These are phyloP conservation scores for Nicotiana rustica DNA, from an alignment of 305 asterid species.

Conservation along the genomic window DNA sequence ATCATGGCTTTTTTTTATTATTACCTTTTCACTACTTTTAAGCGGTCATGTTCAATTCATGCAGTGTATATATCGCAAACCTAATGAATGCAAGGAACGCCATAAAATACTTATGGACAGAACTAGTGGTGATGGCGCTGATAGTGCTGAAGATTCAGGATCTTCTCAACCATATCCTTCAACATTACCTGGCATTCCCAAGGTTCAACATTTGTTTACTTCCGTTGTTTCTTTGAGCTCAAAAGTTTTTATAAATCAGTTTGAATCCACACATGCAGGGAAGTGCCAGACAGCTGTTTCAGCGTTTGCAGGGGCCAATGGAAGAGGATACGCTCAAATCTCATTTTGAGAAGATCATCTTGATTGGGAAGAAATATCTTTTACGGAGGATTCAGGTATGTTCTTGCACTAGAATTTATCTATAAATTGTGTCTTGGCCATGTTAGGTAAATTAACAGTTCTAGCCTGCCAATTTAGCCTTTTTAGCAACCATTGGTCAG, in stretches of 20 bases:
- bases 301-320: constrained; percentile 84
- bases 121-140: constrained; percentile 79
- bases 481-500: not conserved
- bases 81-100: constrained; percentile 87
- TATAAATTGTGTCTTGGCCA: constrained; percentile 25
- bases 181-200: constrained; percentile 89
- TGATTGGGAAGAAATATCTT: constrained; percentile 60
- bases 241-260: constrained; percentile 28
- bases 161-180: constrained; percentile 85
- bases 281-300: constrained; percentile 84
- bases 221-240: constrained; percentile 33
- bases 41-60: constrained; percentile 37
- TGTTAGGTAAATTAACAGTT: constrained; percentile 12
- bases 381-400: constrained; percentile 62
- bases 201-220: constrained; percentile 44
- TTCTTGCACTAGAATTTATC: constrained; percentile 9
- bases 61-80: constrained; percentile 80
- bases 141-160: constrained; percentile 87
- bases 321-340: constrained; percentile 81
- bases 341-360: constrained; percentile 75
- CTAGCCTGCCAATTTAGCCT: constrained; percentile 21
- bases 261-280: constrained; percentile 56
- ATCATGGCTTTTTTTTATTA: not conserved
- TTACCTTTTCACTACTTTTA: not conserved
- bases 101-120: constrained; percentile 73